Percentiles rank a stretch among this genome's conserved stretches.
phyloP scores from a whole-genome alignment of 2,329 filamentous ascomycete species.

The Xylaria digitata region DNA sequence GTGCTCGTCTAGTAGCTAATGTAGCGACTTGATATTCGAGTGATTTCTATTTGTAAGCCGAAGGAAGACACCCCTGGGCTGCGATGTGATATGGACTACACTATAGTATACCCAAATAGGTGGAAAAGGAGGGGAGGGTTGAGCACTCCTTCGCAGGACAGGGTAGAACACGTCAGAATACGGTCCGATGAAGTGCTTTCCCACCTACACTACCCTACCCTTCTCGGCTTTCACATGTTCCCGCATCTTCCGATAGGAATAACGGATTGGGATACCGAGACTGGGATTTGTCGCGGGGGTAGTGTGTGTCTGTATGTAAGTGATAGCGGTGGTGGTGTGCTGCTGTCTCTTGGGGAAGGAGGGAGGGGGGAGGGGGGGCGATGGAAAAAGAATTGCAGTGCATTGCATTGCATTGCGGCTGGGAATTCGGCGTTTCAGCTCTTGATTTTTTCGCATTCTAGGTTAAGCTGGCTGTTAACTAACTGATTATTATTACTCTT shows the following conservation, averaged over 20 bases:
- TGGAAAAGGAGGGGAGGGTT: background rate
- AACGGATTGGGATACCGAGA: background rate
- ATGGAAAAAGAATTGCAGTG: too few species aligned
- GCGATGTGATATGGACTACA: background rate
- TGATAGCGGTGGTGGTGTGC: background rate
- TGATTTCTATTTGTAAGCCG: conserved; percentile 25
- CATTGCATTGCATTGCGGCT: too few species aligned
- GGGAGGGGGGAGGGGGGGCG: too few species aligned
- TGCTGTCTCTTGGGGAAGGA: background rate
- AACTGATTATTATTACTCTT: too few species aligned
- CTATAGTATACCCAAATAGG: background rate
- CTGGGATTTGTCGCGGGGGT: too few species aligned
- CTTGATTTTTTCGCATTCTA: too few species aligned
- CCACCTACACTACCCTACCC: background rate
- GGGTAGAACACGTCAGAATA: conserved; percentile 28
- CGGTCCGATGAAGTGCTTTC: conserved; percentile 30
- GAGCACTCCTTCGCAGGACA: background rate
- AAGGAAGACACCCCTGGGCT: background rate
- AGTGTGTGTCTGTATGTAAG: too few species aligned
- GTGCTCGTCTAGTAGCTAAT: too few species aligned
- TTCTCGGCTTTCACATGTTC: background rate
- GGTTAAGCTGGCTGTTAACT: too few species aligned
- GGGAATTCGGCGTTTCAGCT: too few species aligned
- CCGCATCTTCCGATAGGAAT: conserved; percentile 21
- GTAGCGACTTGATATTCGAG: background rate